Base-by-base conservation (phyloP, 768 basidiomycete genomes). In the Inosperma sp. region DNA sequence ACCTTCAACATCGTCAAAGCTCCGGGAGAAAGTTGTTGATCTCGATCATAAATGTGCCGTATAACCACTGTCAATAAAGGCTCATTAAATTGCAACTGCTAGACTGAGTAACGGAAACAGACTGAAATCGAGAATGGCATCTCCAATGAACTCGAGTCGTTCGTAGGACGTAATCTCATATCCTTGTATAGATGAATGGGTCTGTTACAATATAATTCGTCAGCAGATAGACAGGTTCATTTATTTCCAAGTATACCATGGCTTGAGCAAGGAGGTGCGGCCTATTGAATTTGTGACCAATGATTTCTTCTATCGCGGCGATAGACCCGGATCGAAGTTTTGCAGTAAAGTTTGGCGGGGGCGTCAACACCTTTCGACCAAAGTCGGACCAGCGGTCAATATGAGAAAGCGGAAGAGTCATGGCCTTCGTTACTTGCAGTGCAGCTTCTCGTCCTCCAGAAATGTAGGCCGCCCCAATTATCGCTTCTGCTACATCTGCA, bases 81-180 rank as follows among this genome's bases (percentile, higher is more conserved):
- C 26, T 14, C 39, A 40, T 48, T 48, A 45, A 31, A 58, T 25
- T 52, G 47, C n/a, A 54, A 16, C 36, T 39, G 23, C 49, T 25
- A 31, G 41, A 46, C 33, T 23, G 39, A 34, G 23, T 19, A 10
- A 10, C 19, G 21, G 46, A 30, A 14, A 70, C 87, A 48, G 60
- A 92, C 90, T 66, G 51, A 89, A 86, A 65, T 93, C 91, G 21
- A 93, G 76, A 44, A 93, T 79, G 1, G 87, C 88, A 67, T 93
- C 91, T 10, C 91, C 91, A 33, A 92, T 72, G 62, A 92, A 93
- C 63, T 92, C 89, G 29, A 93, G 74, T 51, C 86, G 74, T 59
- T 90, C 86, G 60, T 87, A 86, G 14, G 78, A 78, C 12, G 74
- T 78, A 30, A 74, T 69, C 49, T 83, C 79, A 50, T 71, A 73